Base-by-base conservation (phyloP, 805 yeast species). In the Brettanomyces anomalus region DNA sequence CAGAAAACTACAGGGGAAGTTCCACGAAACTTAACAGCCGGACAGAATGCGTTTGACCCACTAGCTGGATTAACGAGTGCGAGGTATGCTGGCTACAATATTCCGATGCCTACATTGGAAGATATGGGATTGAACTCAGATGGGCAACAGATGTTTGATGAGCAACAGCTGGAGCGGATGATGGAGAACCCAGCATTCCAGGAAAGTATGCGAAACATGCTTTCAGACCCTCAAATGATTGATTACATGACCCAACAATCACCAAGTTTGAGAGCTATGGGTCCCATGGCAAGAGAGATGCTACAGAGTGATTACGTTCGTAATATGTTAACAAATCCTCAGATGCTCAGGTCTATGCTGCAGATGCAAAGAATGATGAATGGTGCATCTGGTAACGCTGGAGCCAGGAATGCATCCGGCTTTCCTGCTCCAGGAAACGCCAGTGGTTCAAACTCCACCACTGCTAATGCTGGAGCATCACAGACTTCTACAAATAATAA, bases 51-150 rank as follows among this genome's bases (percentile, higher is more conserved):
- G 0, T 85, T 82, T 62, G 87, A 93, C 62, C 95, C 96, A 32
- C 71, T 93, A 55, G 89, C 95, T 10, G 96, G 84, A 49, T 70
- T 90, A 49, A 90, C 97, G 0, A 90, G 96, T 40, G 97, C 97
- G 2, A 77, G 97, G 43, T 93, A 88, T 57, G 97, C 97, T 3
- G 98, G 98, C 1, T 80, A 78, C 53, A 66, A 68, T 39, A 75
- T 88, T 6, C 89, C 87, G 54, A 70, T 93, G 62, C 97, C 98
- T 4, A 73, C 85, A 3, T 75, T 86, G 83, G 64, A 60, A 44
- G 54, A 56, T 17, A 44, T 60, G 19, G 64, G 64, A 14, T 88
- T 90, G 66, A 96, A 96, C 1, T 89, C 96, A 21, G 97, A 89
- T 61, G 97, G 97, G 15, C 76, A 83, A 85, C 76, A 74, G 37